Evolutionary conservation across 257 asterid genomes (phyloP).

Genomic region (Ilex asprella): DNA sequence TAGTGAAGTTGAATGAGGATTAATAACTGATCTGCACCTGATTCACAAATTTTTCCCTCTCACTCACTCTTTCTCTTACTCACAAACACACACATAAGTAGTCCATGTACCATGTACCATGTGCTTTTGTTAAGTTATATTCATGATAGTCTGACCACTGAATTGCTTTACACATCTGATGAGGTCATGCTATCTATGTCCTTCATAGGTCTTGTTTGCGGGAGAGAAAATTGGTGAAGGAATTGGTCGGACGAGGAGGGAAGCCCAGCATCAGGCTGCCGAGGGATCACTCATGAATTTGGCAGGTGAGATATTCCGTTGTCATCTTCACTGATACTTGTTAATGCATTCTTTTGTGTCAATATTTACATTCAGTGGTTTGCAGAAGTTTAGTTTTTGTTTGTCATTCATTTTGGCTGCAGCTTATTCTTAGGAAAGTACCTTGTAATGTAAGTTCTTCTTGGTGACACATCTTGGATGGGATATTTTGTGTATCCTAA

Average conservation of each 20-base stretch:
- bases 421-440: not conserved
- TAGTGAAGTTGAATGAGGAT: too few species aligned
- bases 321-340: slow-evolving; percentile 18
- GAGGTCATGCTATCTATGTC: slow-evolving; percentile 14
- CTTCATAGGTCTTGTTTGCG: slow-evolving; percentile 71
- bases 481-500: not conserved
- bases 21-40: too few species aligned
- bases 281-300: slow-evolving; percentile 69
- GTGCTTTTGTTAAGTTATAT: too few species aligned
- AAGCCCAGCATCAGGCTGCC: slow-evolving; percentile 77
- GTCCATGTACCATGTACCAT: too few species aligned
- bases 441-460: not conserved
- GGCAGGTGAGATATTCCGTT: slow-evolving; percentile 55
- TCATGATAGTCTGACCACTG: not conserved
- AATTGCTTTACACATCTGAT: not conserved
- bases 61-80: not conserved
- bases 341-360: slow-evolving; percentile 1
- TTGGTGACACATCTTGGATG: not conserved
- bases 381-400: too few species aligned
- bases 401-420: not conserved
- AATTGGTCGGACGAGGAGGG: slow-evolving; percentile 84
- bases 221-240: slow-evolving; percentile 90
- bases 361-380: too few species aligned
- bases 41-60: not conserved
- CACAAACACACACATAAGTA: too few species aligned